Conservation (phyloP, 371 early-diverging fungal genomes). For the Amoeboaphelidium protococcarum region DNA sequence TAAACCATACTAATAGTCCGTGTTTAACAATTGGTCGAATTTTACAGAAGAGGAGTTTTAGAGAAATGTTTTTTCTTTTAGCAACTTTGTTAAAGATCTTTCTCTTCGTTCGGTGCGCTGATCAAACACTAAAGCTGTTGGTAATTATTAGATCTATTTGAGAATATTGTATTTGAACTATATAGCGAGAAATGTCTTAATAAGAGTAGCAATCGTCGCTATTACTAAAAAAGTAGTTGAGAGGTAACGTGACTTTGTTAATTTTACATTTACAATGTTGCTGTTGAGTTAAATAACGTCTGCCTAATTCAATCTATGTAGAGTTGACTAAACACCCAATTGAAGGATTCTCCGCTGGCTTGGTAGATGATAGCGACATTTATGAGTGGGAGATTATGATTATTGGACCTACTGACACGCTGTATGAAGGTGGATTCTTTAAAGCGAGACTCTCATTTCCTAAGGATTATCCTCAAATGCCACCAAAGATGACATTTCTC, state of each 20-base stretch:
- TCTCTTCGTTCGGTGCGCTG: too few species aligned
- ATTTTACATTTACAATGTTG: not conserved
- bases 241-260: not conserved
- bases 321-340: constrained; percentile 39
- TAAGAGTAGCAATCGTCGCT: constrained; percentile 1
- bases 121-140: too few species aligned
- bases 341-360: constrained; percentile 57
- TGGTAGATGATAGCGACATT: constrained; percentile 29
- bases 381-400: constrained; percentile 66
- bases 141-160: too few species aligned
- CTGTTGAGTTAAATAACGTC: not conserved
- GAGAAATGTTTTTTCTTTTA: too few species aligned
- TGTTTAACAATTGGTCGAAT: too few species aligned
- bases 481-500: constrained; percentile 56
- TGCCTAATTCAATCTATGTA: constrained; percentile 7
- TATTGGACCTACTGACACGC: constrained; percentile 63
- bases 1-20: too few species aligned
- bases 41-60: too few species aligned
- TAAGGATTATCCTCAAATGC: constrained; percentile 23
- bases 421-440: constrained; percentile 81
- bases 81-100: too few species aligned
- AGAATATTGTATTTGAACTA: too few species aligned
- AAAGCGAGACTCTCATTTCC: constrained; percentile 61
- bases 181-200: too few species aligned
- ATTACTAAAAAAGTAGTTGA: not conserved